These are phyloP conservation scores for Microcyclosporella mali DNA, from an alignment of 2,329 filamentous ascomycete species.

Conservation along the genomic window DNA sequence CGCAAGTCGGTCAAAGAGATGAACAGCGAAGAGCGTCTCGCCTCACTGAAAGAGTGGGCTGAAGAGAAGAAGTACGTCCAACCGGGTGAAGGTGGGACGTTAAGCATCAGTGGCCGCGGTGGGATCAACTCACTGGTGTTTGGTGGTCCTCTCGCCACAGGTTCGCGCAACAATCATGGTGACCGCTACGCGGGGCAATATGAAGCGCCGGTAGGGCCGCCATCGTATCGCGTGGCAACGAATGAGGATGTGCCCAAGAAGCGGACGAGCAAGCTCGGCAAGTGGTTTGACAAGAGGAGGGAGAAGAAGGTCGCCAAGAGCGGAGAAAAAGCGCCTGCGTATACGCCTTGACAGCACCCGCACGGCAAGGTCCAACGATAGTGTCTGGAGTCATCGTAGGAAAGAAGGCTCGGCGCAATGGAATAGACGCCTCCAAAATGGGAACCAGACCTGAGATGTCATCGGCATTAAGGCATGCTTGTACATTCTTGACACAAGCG, in stretches of 20 bases:
- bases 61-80: conserved; percentile 22
- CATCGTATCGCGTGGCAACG: conserved; percentile 12
- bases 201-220: conserved; percentile 16
- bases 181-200: conserved; percentile 17
- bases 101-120: conserved; percentile 7
- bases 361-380: neutral
- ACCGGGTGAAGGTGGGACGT: conserved; percentile 19
- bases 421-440: too few relatives aligned
- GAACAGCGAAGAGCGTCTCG: conserved; percentile 18
- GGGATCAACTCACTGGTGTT: conserved; percentile 10
- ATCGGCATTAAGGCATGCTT: too few relatives aligned
- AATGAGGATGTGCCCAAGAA: conserved; percentile 3
- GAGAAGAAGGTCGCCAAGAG: conserved; percentile 13
- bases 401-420: too few relatives aligned
- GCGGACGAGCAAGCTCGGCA: conserved; percentile 9
- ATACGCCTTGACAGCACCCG: neutral
- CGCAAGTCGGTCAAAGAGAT: conserved; percentile 19
- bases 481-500: too few relatives aligned
- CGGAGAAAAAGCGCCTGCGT: conserved; percentile 9
- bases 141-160: conserved; percentile 9
- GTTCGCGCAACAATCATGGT: neutral
- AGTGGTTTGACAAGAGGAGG: conserved; percentile 17
- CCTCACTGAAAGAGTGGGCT: conserved; percentile 17
- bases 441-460: too few relatives aligned
- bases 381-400: neutral